Conservation (phyloP, 768 basidiomycete species). For the Pulveroboletus sp. region DNA sequence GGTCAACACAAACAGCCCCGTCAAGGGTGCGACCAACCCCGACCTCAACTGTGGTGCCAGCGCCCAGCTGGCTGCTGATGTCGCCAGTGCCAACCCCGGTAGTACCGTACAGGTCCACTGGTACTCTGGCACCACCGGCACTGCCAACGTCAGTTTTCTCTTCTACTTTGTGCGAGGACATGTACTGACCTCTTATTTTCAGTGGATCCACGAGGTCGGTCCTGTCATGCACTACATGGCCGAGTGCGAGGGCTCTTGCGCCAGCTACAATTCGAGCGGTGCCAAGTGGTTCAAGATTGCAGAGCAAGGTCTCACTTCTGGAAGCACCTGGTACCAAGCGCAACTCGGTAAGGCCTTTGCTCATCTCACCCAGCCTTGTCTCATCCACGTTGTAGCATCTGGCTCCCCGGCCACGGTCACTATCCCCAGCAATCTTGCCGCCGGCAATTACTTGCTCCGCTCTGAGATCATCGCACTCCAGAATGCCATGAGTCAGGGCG, state of each 20-base stretch:
- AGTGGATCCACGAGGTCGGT: constrained; percentile 59
- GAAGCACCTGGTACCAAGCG: constrained; percentile 48
- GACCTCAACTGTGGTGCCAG: constrained; percentile 56
- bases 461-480: constrained; percentile 81
- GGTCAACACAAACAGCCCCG: constrained; percentile 41
- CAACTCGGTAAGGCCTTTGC: constrained; percentile 39
- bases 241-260: constrained; percentile 53
- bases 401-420: constrained; percentile 39
- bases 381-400: constrained; percentile 25
- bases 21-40: constrained; percentile 56
- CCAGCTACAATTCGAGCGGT: constrained; percentile 48
- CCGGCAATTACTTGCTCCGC: constrained; percentile 73
- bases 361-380: background rate
- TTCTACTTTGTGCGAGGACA: background rate
- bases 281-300: constrained; percentile 76
- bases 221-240: constrained; percentile 76
- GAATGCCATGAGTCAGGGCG: constrained; percentile 46
- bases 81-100: constrained; percentile 58
- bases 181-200: background rate
- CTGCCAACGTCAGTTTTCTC: constrained; percentile 21
- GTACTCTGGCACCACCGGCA: constrained; percentile 39
- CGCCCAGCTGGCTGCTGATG: constrained; percentile 44
- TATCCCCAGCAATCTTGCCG: constrained; percentile 49
- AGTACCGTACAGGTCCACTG: constrained; percentile 52
- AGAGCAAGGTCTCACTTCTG: constrained; percentile 43